A percentile compares a stretch with the other conserved stretches of the same genome.
Conservation (phyloP, 2,329 filamentous ascomycete genomes). For the Fusarium penzigii region DNA sequence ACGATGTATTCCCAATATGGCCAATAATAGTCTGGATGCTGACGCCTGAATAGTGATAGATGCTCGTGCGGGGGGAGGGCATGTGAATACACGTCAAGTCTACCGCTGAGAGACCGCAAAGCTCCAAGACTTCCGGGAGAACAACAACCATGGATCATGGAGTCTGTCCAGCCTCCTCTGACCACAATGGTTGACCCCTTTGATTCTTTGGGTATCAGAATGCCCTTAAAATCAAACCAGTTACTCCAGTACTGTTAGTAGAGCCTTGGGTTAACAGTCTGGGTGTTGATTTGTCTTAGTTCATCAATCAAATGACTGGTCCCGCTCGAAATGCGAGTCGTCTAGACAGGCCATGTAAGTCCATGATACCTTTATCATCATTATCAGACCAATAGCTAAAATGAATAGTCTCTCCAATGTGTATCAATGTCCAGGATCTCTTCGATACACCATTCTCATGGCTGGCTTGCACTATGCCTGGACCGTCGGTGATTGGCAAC, state of each 20-base stretch:
- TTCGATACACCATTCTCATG: slow-evolving; percentile 21
- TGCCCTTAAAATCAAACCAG: slow-evolving; percentile 26
- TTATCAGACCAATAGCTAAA: not conserved
- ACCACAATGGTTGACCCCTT: slow-evolving; percentile 18
- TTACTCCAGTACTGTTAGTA: slow-evolving; percentile 26
- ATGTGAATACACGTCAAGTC: slow-evolving; percentile 18
- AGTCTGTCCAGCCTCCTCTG: not conserved
- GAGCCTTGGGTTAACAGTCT: too few species aligned
- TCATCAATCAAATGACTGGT: slow-evolving; percentile 11
- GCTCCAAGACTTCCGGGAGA: slow-evolving; percentile 20
- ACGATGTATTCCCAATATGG: not conserved
- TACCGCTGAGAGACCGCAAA: slow-evolving; percentile 27
- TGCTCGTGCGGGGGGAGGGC: slow-evolving; percentile 10
- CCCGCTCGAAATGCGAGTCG: not conserved
- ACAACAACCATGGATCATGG: slow-evolving; percentile 22
- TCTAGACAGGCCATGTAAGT: not conserved
- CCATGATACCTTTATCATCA: not conserved
- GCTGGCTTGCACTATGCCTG: slow-evolving; percentile 26
- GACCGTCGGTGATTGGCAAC: slow-evolving; percentile 17
- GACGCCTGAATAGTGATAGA: slow-evolving; percentile 7
- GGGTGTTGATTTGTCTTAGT: slow-evolving; percentile 4
- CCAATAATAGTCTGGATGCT: slow-evolving; percentile 2
- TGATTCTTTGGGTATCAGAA: slow-evolving; percentile 20
- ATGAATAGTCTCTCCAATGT: slow-evolving; percentile 12
- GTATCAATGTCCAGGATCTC: slow-evolving; percentile 18